Evolutionary conservation across 148 eudicot genomes (phyloP).

Genomic region (Camellia lanceoleosa): DNA sequence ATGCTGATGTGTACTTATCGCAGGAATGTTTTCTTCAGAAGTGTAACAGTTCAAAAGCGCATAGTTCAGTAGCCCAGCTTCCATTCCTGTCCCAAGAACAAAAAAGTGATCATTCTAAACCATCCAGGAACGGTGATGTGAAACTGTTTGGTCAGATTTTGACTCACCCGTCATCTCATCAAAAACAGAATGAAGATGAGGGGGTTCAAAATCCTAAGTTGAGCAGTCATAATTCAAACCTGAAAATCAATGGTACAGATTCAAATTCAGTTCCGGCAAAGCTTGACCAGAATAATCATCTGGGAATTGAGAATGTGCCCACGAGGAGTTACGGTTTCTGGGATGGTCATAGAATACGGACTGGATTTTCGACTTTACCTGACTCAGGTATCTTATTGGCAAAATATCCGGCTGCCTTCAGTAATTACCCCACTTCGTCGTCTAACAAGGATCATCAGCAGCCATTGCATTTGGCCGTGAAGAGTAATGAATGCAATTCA

Average conservation of each 20-base stretch:
- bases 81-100: constrained; percentile 30
- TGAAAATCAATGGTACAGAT: constrained; percentile 24
- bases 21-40: constrained; percentile 34
- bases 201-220: constrained; percentile 16
- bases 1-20: constrained; percentile 17
- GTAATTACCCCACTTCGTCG: constrained; percentile 35
- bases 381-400: constrained; percentile 66
- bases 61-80: constrained; percentile 29
- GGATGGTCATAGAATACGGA: constrained; percentile 65
- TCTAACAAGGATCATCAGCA: constrained; percentile 39
- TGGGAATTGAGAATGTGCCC: constrained; percentile 59
- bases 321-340: constrained; percentile 59
- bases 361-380: constrained; percentile 56
- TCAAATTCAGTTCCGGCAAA: constrained; percentile 26
- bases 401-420: constrained; percentile 69
- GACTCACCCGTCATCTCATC: constrained; percentile 43
- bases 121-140: constrained; percentile 61
- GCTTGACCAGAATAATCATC: constrained; percentile 28
- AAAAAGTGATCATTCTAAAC: constrained; percentile 8
- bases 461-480: constrained; percentile 28
- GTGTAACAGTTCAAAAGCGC: constrained; percentile 38
- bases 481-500: constrained; percentile 31
- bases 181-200: constrained; percentile 26
- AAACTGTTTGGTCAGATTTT: constrained; percentile 86
- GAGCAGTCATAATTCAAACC: constrained; percentile 26